Percentiles rank a stretch among this genome's conserved stretches.
Evolutionary conservation across 371 early-diverging fungal genomes (phyloP).

Genomic region (Chytridium lagenaria): DNA sequence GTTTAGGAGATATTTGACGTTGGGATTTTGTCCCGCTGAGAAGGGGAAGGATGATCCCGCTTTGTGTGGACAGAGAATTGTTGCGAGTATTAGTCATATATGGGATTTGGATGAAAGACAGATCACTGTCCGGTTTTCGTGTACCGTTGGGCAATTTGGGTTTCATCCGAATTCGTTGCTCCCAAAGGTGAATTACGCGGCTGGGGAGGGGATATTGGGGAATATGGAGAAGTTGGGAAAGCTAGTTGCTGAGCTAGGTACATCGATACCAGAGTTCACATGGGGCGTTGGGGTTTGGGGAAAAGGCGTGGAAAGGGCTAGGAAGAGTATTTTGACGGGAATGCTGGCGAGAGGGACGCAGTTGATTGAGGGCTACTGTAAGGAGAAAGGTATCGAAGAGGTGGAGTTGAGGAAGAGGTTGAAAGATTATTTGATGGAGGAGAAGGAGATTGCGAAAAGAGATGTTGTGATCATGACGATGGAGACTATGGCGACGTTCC

Average conservation of each 20-base stretch:
- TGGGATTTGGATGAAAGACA: not conserved
- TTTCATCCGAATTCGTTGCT: not conserved
- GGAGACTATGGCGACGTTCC: not conserved
- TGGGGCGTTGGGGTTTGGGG: constrained; percentile 20
- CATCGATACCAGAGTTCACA: too few species aligned
- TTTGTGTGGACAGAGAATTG: not conserved
- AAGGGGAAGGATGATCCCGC: not conserved
- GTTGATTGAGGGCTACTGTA: not conserved
- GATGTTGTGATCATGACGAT: constrained; percentile 5
- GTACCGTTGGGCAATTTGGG: constrained; percentile 12
- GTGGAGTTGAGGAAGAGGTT: constrained; percentile 4
- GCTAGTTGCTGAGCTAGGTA: not conserved
- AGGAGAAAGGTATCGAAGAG: not conserved
- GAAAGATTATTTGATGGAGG: constrained; percentile 7
- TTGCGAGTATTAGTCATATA: not conserved
- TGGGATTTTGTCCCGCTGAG: constrained; percentile 1
- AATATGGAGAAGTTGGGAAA: not conserved
- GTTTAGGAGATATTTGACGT: constrained; percentile 2
- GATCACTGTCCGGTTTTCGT: constrained; percentile 7
- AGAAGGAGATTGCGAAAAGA: constrained; percentile 4
- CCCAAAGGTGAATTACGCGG: not conserved
- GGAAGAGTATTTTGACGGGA: constrained; percentile 8
- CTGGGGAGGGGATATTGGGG: constrained; percentile 5
- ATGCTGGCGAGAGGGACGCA: not conserved
- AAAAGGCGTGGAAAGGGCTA: not conserved